phyloP scores from a whole-genome alignment of 2,329 filamentous ascomycete species.

The Fusarium veterinarium region DNA sequence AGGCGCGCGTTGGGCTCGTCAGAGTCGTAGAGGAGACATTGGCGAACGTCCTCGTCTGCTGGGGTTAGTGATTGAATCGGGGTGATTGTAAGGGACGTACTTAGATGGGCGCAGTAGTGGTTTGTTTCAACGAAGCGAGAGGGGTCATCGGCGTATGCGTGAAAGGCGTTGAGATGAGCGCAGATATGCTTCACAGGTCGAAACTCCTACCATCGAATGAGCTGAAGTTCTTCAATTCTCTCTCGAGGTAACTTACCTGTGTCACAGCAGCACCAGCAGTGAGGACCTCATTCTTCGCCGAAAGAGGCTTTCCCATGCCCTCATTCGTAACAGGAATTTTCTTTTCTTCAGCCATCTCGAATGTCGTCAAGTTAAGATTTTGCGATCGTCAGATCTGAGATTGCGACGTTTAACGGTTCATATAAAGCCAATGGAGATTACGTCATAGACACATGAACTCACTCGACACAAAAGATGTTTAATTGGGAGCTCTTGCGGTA shows the following conservation, averaged over 20 bases:
- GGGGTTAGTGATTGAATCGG: conserved; percentile 53
- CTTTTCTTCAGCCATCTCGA: not conserved
- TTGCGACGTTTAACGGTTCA: not conserved
- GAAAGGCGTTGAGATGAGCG: conserved; percentile 88
- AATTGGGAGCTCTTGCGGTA: not conserved
- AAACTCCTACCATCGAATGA: conserved; percentile 64
- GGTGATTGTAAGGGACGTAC: not conserved
- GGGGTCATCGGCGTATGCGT: conserved; percentile 81
- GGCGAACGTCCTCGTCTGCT: conserved; percentile 71
- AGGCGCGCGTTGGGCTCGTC: conserved; percentile 74
- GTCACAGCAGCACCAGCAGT: conserved; percentile 70
- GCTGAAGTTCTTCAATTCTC: not conserved
- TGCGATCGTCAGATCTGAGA: not conserved
- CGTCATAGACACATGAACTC: conserved; percentile 25
- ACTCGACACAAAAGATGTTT: not conserved
- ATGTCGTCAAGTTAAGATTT: conserved; percentile 21
- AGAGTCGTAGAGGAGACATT: conserved; percentile 87
- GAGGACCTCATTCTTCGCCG: conserved; percentile 66
- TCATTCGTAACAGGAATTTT: conserved; percentile 34
- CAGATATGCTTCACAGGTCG: conserved; percentile 79
- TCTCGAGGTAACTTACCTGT: conserved; percentile 56
- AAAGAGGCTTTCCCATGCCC: conserved; percentile 60
- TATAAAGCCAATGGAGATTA: conserved; percentile 1
- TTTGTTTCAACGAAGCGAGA: conserved; percentile 79
- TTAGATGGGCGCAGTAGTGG: conserved; percentile 86